A percentile compares a stretch with the other conserved stretches of the same genome.
Conservation (phyloP, 805 yeast genomes). For the Priceomyces melissophilus region DNA sequence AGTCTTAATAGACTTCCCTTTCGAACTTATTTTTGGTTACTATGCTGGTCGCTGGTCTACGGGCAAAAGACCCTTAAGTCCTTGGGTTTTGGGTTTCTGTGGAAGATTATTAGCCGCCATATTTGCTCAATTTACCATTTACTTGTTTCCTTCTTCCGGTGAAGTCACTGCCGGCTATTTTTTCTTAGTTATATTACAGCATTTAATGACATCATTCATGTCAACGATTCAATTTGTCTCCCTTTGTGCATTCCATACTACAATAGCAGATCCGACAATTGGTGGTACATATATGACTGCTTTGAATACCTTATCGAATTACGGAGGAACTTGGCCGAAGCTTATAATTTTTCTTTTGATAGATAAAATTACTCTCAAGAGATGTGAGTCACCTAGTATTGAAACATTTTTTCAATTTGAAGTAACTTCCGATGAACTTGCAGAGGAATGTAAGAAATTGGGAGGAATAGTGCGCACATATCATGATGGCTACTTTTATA, state of each 20-base stretch:
- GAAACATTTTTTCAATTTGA: constrained; percentile 6
- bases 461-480: constrained; percentile 56
- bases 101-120: constrained; percentile 78
- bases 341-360: constrained; percentile 75
- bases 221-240: constrained; percentile 93
- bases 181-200: constrained; percentile 72
- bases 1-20: constrained; percentile 91
- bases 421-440: constrained; percentile 33
- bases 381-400: constrained; percentile 42
- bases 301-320: constrained; percentile 82
- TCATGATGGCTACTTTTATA: constrained; percentile 81
- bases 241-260: constrained; percentile 90
- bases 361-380: constrained; percentile 68
- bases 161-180: constrained; percentile 55
- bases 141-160: constrained; percentile 59
- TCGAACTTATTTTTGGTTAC: constrained; percentile 91
- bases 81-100: constrained; percentile 86
- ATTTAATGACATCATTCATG: constrained; percentile 85
- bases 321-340: constrained; percentile 98
- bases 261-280: constrained; percentile 89
- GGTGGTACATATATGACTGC: constrained; percentile 99
- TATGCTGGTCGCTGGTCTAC: constrained; percentile 94
- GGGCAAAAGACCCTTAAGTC: constrained; percentile 70
- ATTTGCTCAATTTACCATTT: constrained; percentile 71
- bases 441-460: constrained; percentile 45